Conservation (phyloP, 768 basidiomycete species). For the Candolleomyces eurysporus region DNA sequence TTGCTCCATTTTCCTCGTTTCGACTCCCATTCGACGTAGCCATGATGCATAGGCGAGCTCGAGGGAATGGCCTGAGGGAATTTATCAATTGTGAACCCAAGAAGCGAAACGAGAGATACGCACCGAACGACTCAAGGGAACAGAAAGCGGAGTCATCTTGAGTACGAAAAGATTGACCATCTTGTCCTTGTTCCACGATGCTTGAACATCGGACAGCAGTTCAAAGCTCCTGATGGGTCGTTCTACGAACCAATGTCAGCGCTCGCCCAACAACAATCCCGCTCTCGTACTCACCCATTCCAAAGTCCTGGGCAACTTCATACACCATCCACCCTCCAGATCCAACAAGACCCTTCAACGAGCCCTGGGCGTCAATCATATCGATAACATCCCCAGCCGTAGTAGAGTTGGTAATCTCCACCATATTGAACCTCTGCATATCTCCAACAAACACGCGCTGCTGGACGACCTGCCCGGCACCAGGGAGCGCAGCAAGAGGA, state of each 20-base stretch:
- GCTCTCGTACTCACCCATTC: slow-evolving; percentile 66
- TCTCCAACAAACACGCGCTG: slow-evolving; percentile 78
- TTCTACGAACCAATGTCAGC: slow-evolving; percentile 47
- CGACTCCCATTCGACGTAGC: slow-evolving; percentile 84
- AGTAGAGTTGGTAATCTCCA: slow-evolving; percentile 67
- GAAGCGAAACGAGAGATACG: slow-evolving; percentile 20
- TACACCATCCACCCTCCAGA: slow-evolving; percentile 85
- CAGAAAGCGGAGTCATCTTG: slow-evolving; percentile 67
- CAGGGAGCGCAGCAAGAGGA: slow-evolving; percentile 36
- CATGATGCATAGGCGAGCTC: slow-evolving; percentile 43
- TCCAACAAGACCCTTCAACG: slow-evolving; percentile 56
- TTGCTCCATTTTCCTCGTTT: slow-evolving; percentile 97
- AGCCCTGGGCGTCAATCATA: slow-evolving; percentile 63
- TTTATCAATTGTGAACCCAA: slow-evolving; percentile 7
- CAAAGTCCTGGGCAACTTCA: slow-evolving; percentile 88
- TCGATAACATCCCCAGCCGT: slow-evolving; percentile 72
- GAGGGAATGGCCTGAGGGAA: slow-evolving; percentile 37
- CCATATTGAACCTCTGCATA: slow-evolving; percentile 70
- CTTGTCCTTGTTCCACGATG: slow-evolving; percentile 87
- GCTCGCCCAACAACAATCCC: slow-evolving; percentile 5
- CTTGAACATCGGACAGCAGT: slow-evolving; percentile 70
- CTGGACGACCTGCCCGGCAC: slow-evolving; percentile 42
- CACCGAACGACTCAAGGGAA: slow-evolving; percentile 58
- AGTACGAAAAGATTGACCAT: slow-evolving; percentile 78
- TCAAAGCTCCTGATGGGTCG: slow-evolving; percentile 90